Percentiles rank a stretch among this genome's conserved stretches.
Conservation (phyloP, 2,329 filamentous ascomycete genomes). For the Ceratocystis ficicola region DNA sequence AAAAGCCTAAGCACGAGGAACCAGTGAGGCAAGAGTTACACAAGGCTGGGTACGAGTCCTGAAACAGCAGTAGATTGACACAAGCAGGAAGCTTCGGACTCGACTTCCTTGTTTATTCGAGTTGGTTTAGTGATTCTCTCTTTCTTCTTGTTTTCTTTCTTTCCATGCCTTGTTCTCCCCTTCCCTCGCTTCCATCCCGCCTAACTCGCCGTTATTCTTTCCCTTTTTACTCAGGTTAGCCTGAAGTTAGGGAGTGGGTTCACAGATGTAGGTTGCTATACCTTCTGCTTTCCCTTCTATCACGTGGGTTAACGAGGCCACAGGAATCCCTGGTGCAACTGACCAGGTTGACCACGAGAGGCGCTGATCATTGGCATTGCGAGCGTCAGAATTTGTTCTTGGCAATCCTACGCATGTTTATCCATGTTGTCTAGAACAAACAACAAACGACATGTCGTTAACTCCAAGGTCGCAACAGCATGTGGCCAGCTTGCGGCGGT, state of each 20-base stretch:
- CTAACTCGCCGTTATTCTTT: too few species aligned
- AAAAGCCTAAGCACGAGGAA: not conserved
- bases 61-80: not conserved
- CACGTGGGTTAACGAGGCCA: too few species aligned
- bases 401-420: not conserved
- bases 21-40: not conserved
- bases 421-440: not conserved
- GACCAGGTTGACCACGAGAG: too few species aligned
- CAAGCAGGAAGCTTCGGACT: not conserved
- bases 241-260: too few species aligned
- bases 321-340: too few species aligned
- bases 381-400: not conserved
- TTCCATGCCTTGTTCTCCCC: not conserved
- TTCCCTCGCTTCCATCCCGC: not conserved
- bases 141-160: not conserved
- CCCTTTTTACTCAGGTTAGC: too few species aligned
- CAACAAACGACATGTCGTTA: not conserved
- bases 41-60: not conserved
- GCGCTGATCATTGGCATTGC: too few species aligned
- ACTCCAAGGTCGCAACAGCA: not conserved
- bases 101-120: not conserved
- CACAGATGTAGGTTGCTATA: too few species aligned
- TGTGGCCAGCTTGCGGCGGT: not conserved
- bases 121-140: not conserved
- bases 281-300: too few species aligned